Base-by-base conservation (phyloP, 805 yeast species). In the Jamesozyma spencerorum region DNA sequence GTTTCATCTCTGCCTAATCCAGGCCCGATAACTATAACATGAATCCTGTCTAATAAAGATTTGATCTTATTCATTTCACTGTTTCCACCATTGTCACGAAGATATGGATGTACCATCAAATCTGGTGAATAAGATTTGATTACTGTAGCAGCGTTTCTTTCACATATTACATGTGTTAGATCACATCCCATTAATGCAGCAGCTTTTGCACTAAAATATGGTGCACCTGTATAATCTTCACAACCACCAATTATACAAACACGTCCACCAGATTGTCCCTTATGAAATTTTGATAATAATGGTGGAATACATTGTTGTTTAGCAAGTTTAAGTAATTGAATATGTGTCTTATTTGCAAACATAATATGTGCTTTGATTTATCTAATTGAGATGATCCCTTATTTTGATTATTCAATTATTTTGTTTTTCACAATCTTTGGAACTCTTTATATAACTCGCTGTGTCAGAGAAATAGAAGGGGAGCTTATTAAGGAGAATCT, bases 211-310 rank as follows among this genome's bases (percentile, higher is more conserved):
- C 94, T 74, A 59, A 92, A 92, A 61, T 70, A 92, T 2, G 97
- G 97, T 0, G 98, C 98, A 0, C 98, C 98, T 0, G 97, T 88
- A 58, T 87, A 90, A 58, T 90, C 97, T 58, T 84, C 88, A 59
- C 92, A 81, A 1, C 98, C 98, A 18, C 98, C 98, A 46, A 90
- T 74, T 1, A 90, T 85, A 10, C 81, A 85, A 2, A 90, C 69
- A 43, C 85, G 71, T 4, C 97, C 97, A 5, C 97, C 97, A 5
- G 77, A 71, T 58, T 90, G 97, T 18, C 98, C 98, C 60, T 90
- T 90, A 64, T 90, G 81, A 58, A 83, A 82, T 13, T 57, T 53
- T 4, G 84, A 76, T 2, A 71, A 63, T 27, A 88, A 63, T 2
- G 95, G 97, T 31, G 95, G 96, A 8, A 90, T 69, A 28, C 86